phyloP scores from a whole-genome alignment of 2,329 filamentous ascomycete species.

The Sarocladiaceae sp. region DNA sequence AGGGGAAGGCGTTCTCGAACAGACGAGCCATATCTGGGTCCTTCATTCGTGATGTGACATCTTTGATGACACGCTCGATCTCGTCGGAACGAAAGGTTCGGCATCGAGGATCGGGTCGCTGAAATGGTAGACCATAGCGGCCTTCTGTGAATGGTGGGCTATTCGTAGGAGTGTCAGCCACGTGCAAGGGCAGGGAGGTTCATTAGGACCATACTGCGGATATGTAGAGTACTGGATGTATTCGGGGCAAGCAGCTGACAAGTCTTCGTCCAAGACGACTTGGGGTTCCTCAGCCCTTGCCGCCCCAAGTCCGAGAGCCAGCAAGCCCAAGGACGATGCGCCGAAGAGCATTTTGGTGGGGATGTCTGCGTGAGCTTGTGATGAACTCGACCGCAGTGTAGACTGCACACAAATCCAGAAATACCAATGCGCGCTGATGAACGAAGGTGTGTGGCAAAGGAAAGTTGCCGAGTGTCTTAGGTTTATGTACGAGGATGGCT shows the following conservation, averaged over 20 bases:
- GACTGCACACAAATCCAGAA: neutral
- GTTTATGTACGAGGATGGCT: too few relatives aligned
- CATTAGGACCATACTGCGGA: constrained; percentile 29
- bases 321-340: constrained; percentile 21
- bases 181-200: neutral
- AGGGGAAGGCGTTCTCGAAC: constrained; percentile 94
- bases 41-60: constrained; percentile 74
- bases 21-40: constrained; percentile 86
- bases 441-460: too few relatives aligned
- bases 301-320: constrained; percentile 19
- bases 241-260: constrained; percentile 32
- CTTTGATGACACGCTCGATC: constrained; percentile 82
- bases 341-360: constrained; percentile 20
- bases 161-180: neutral
- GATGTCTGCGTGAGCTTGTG: neutral
- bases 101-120: constrained; percentile 75
- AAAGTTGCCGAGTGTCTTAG: too few relatives aligned
- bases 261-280: constrained; percentile 18
- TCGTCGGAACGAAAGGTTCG: constrained; percentile 84
- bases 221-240: constrained; percentile 34
- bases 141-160: constrained; percentile 79
- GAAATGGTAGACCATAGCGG: constrained; percentile 75
- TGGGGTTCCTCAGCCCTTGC: constrained; percentile 20
- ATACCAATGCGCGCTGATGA: neutral
- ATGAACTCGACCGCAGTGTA: neutral